A percentile compares a stretch with the other conserved stretches of the same genome.
Evolutionary conservation across 1,284 basidiomycete species (phyloP).

Genomic region (Sanghuangporus weigelae): DNA sequence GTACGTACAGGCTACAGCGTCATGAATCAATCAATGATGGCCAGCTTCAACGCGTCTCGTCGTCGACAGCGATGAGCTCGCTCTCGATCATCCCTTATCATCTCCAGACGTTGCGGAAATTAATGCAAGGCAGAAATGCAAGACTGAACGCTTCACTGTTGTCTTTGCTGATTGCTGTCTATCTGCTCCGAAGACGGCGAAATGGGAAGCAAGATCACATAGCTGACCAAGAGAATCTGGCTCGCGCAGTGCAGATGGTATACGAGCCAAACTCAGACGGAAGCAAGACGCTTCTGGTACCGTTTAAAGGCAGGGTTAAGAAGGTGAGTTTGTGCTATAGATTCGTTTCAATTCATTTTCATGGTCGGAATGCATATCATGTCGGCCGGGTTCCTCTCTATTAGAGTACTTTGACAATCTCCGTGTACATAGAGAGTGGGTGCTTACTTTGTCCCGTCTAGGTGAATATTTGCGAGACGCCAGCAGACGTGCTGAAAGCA

Average conservation of each 20-base stretch:
- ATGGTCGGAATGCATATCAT: no score
- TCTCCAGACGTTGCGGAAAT: background rate
- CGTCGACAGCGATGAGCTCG: background rate
- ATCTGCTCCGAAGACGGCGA: constrained; percentile 15
- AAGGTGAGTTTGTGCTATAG: constrained; percentile 37
- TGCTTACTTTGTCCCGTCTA: constrained; percentile 25
- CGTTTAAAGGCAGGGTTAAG: constrained; percentile 55
- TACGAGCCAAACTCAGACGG: constrained; percentile 53
- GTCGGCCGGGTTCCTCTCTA: no score
- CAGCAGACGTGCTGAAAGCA: constrained; percentile 36
- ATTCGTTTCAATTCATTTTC: background rate
- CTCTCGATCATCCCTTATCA: background rate
- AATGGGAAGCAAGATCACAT: background rate
- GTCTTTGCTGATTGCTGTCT: constrained; percentile 10
- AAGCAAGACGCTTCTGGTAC: constrained; percentile 60
- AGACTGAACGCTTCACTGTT: constrained; percentile 9
- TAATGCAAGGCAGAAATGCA: background rate
- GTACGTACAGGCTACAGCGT: no score
- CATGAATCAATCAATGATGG: background rate
- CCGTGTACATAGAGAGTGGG: background rate
- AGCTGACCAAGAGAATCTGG: constrained; percentile 37
- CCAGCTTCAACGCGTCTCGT: background rate
- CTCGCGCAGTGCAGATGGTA: constrained; percentile 47
- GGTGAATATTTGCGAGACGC: constrained; percentile 37
- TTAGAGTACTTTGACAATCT: background rate